Base-by-base conservation (phyloP, 2,329 filamentous ascomycete genomes). In the Scytalidium lignicola region DNA sequence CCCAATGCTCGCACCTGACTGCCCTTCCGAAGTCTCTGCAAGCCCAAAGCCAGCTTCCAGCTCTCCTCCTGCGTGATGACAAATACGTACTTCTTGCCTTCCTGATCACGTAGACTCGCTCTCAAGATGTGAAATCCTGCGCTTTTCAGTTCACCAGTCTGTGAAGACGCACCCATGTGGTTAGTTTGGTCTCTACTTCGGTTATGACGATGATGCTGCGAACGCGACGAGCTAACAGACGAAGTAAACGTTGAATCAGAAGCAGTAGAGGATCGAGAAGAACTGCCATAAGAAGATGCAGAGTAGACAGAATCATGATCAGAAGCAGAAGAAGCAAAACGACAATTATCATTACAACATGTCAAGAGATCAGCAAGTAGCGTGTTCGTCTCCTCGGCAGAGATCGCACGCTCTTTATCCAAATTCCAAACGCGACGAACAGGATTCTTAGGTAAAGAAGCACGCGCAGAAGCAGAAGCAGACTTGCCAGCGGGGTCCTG, bases 61-160 rank as follows among this genome's bases (percentile, higher is more conserved):
- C 75, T 76, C 63, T 87, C 83, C 52, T 80, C 75, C 61, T 86
- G 81, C 39, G 74, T 71, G 28, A 86, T 67, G 9, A 86, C 74
- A 60, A 86, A 86, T 29, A 86, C 65, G 60, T 80, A 85, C 29
- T 81, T 74, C 67, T 83, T 84, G 41, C 80, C 80, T 52, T 85
- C 82, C 55, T 83, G 79, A 59, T 87, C 83, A 48, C 80, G 71
- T 50, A 86, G 73, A 13, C 76, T 83, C 19, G 82, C 83, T 45
- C 83, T 76, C 49, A 87, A 66, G 9, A 87, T 65, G 62, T 86
- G 83, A 46, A 83, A 64, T 46, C 79, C 78, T 54, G 74, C 77
- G 49, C 67, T 65, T 64, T 73, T 78, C 72, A 73, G 76, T 56
- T 77, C 76, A 51, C 77, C 79, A 44, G 71, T 74, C 72, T 76